These are phyloP conservation scores for Imleria badia DNA, from an alignment of 768 basidiomycete species.

Conservation along the genomic window DNA sequence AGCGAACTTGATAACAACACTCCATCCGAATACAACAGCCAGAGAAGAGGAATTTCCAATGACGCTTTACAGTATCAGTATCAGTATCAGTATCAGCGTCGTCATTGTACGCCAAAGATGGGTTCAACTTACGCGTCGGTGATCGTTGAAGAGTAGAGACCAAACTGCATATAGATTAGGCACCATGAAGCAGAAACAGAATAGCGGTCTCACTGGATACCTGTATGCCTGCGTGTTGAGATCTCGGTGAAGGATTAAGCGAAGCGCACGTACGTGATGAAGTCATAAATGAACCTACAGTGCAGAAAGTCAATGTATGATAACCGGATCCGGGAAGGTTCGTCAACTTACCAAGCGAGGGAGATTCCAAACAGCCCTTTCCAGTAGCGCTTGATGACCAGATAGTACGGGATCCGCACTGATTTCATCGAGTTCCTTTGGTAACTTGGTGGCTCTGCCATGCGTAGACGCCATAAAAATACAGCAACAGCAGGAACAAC, in stretches of 20 bases:
- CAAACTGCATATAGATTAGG: constrained; percentile 49
- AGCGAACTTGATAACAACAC: constrained; percentile 75
- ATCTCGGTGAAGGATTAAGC: neutral
- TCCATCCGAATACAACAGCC: constrained; percentile 76
- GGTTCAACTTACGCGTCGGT: constrained; percentile 51
- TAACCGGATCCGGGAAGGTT: neutral
- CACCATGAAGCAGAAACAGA: neutral
- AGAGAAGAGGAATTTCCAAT: constrained; percentile 54
- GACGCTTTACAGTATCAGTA: constrained; percentile 41
- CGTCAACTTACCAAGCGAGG: constrained; percentile 57
- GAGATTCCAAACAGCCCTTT: constrained; percentile 70
- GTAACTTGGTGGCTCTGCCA: constrained; percentile 77
- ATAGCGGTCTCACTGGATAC: constrained; percentile 56
- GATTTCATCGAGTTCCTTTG: constrained; percentile 79
- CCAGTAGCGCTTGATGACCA: constrained; percentile 83
- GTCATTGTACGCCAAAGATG: neutral
- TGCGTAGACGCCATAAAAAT: constrained; percentile 83
- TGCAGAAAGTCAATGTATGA: neutral
- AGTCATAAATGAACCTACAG: constrained; percentile 72
- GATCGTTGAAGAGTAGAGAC: constrained; percentile 78
- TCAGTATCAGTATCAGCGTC: constrained; percentile 1
- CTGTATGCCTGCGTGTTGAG: constrained; percentile 30
- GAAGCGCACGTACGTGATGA: constrained; percentile 58
- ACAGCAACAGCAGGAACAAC: constrained; percentile 76
- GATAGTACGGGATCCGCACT: constrained; percentile 68